Conservation (phyloP, 257 asterid species). For the Apocynum venetum region DNA sequence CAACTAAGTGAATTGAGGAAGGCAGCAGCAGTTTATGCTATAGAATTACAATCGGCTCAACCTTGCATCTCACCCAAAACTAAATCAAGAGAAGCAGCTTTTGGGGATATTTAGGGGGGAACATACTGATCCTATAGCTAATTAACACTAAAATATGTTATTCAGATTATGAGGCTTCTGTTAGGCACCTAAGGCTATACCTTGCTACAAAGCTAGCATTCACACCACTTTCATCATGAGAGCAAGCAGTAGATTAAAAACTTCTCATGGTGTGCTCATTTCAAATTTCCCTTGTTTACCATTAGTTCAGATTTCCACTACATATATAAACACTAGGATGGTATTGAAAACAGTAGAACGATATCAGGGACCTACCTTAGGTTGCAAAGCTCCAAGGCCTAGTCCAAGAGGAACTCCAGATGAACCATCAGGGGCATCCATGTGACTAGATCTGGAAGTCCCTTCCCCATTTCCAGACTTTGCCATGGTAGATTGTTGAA, state of each 20-base stretch:
- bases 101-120: neutral
- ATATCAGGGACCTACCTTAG: constrained; percentile 48
- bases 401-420: constrained; percentile 67
- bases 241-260: neutral
- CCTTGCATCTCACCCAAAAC: neutral
- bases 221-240: neutral
- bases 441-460: constrained; percentile 35
- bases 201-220: neutral
- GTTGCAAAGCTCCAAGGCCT: constrained; percentile 76
- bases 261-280: neutral
- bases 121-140: neutral
- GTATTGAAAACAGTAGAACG: neutral
- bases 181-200: neutral
- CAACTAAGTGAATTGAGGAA: neutral
- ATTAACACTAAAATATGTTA: neutral
- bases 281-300: neutral
- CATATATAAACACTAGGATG: neutral
- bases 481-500: constrained; percentile 23
- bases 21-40: neutral
- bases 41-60: neutral
- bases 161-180: neutral
- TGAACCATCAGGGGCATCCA: constrained; percentile 33
- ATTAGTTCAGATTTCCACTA: neutral
- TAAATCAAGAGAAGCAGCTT: neutral
- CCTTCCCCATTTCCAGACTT: constrained; percentile 26